Evolutionary conservation across 306 rosid species (phyloP).

Genomic region (Pyrus communis): DNA sequence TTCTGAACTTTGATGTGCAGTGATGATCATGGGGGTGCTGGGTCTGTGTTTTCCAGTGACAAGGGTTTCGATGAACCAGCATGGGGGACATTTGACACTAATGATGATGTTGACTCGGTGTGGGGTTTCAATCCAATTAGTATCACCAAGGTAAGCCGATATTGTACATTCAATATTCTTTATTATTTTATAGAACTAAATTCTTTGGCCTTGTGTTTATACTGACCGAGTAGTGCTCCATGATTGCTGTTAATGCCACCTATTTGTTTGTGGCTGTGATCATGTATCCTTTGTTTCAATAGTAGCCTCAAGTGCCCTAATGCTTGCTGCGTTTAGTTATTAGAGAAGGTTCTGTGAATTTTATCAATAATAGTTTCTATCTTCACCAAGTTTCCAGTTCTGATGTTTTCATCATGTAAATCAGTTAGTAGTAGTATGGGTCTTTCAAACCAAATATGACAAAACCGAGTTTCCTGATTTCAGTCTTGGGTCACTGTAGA

Average conservation of each 20-base stretch:
- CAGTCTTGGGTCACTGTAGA: neutral
- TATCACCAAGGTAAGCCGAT: slow-evolving; percentile 45
- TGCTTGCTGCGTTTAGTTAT: neutral
- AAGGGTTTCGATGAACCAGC: slow-evolving; percentile 63
- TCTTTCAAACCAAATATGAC: neutral
- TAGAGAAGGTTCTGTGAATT: neutral
- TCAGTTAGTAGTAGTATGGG: neutral
- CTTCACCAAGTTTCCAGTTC: neutral
- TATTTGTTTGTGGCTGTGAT: neutral
- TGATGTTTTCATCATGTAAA: no score
- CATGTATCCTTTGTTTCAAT: neutral
- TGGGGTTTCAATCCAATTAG: slow-evolving; percentile 73
- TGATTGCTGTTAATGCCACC: neutral
- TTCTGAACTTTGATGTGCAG: slow-evolving; percentile 38
- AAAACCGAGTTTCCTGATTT: neutral
- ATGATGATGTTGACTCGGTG: slow-evolving; percentile 77
- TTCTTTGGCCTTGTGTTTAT: neutral
- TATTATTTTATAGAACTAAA: neutral
- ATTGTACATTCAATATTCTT: neutral
- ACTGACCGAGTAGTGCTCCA: neutral
- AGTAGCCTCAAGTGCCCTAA: neutral
- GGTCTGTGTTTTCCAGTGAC: slow-evolving; percentile 67
- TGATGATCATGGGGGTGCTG: slow-evolving; percentile 57
- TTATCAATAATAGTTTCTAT: neutral
- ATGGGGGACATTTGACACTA: slow-evolving; percentile 84